Evolutionary conservation across 1,284 basidiomycete genomes (phyloP), one percentile per base, ranked within the genome.

Genomic region (Heterobasidion annosum): DNA sequence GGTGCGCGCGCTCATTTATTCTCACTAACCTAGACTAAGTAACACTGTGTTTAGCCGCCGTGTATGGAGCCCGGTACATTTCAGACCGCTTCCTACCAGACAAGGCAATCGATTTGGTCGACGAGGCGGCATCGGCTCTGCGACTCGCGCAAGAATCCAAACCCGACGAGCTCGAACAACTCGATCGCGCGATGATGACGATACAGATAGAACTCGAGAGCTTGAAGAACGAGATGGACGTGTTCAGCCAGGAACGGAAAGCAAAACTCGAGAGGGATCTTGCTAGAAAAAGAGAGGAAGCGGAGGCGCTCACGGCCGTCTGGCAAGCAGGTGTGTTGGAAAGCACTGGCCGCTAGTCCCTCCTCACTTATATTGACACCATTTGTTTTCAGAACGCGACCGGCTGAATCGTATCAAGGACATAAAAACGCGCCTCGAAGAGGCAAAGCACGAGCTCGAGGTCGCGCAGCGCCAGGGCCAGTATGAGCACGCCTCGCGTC

Each of bases 141-240:
- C 83, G 93, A 1, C 81, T 98, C 3, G 88, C 93, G 1, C 93
- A 95, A 63, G 95, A 97, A 66, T 87, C 82, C 45, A 93, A 94
- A 65, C 95, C 94, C 0, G 88, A 93, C 58, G 83, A 85, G 57
- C 76, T 98, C 2, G 93, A 97, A 64, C 75, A 77, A 1, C 77
- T 97, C 6, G 89, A 95, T 57, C 77, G 93, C 34, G 83, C 90
- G 54, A 86, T 95, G 46, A 78, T 94, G 61, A 94, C 90, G 0
- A 74, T 95, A 3, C 84, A 95, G 68, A 97, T 97, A 61, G 94
- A 98, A 69, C 73, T 91, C 12, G 91, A 93, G 68, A 91, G 88
- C 58, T 74, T 98, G 60, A 91, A 91, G 69, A 93, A 92, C 54
- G 95, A 97, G 69, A 77, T 76, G 2, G 94, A 98, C 64, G 77